Evolutionary conservation across 495 filamentous ascomycete genomes (phyloP), one percentile per base, ranked within the genome.

Genomic region (Mycothermus thermophilus): DNA sequence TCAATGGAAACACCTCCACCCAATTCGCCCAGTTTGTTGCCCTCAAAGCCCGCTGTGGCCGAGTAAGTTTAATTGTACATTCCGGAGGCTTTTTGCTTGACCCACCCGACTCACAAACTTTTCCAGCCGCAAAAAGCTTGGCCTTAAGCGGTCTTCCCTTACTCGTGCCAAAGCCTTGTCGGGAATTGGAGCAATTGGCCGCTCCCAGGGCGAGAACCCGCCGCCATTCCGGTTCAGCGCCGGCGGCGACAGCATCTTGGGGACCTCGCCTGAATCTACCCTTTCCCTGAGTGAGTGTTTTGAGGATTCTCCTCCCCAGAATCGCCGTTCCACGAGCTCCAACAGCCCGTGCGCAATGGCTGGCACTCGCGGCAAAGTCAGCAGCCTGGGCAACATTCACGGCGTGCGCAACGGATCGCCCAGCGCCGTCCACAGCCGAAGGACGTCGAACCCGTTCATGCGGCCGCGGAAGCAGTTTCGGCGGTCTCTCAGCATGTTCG

Each of bases 401-500:
- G 51, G 59, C 21, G 63, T 63, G 21, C 66, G 75, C 26, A 80
- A 66, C 50, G 83, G 76, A 27, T 88, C 85, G 8, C 86, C 86
- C 8, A 66, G 77, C 25, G 63, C 66, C 29, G 70, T 63, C 34
- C 77, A 84, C 36, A 59, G 79, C 27, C 74, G 83, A 37, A 82
- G 83, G 33, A 67, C 67, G 8, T 76, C 77, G 8, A 81, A 79
- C 44, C 78, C 75, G 13, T 70, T 74, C 35, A 67, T 72, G 54
- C 77, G 88, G 32, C 81, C 84, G 10, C 75, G 85, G 42, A 93
- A 92, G 52, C 81, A 83, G 41, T 87, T 84, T 43, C 75, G 90
- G 19, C 74, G 90, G 33, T 93, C 88, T 26, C 65, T 93, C 50
- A 95, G 88, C 64, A 96, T 97, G 90, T 96, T 87, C 59, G 90